phyloP scores from a whole-genome alignment of 192 early-diverging fungal species.

The Geranomyces variabilis region DNA sequence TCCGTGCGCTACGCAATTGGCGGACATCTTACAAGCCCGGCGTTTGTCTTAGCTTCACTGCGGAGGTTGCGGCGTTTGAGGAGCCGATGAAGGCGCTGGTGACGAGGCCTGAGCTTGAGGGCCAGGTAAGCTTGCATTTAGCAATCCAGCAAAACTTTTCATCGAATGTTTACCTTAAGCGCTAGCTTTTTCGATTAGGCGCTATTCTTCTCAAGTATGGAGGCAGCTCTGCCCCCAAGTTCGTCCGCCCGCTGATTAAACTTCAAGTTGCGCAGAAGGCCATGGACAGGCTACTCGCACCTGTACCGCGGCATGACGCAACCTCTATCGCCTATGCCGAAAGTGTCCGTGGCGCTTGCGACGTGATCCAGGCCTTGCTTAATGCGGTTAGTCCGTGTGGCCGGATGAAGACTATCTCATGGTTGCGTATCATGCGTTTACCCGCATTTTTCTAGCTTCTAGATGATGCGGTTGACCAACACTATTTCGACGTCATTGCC shows the following conservation, averaged over 20 bases:
- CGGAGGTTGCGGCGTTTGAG: too few relatives aligned
- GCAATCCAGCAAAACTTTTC: too few relatives aligned
- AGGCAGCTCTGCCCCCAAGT: not conserved
- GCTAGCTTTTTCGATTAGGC: not conserved
- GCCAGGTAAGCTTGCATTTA: too few relatives aligned
- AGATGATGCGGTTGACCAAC: not conserved
- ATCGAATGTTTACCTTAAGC: too few relatives aligned
- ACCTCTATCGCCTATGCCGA: not conserved
- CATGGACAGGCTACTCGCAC: not conserved
- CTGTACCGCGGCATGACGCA: not conserved
- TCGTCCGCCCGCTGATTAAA: not conserved
- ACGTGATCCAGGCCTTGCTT: not conserved
- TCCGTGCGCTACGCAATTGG: too few relatives aligned
- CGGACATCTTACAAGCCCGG: too few relatives aligned
- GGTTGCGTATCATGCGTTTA: too few relatives aligned
- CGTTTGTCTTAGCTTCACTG: too few relatives aligned
- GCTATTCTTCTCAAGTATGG: not conserved
- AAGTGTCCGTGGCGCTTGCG: not conserved
- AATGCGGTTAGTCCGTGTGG: not conserved
- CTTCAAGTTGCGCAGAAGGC: not conserved
- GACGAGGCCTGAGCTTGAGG: too few relatives aligned
- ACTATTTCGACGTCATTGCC: constrained; percentile 1
- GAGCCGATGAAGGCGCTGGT: too few relatives aligned
- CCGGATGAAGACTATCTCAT: too few relatives aligned
- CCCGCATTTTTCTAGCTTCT: not conserved